phyloP scores from a whole-genome alignment of 2,329 filamentous ascomycete genomes.

The Chrysoporthe austroafricana region DNA sequence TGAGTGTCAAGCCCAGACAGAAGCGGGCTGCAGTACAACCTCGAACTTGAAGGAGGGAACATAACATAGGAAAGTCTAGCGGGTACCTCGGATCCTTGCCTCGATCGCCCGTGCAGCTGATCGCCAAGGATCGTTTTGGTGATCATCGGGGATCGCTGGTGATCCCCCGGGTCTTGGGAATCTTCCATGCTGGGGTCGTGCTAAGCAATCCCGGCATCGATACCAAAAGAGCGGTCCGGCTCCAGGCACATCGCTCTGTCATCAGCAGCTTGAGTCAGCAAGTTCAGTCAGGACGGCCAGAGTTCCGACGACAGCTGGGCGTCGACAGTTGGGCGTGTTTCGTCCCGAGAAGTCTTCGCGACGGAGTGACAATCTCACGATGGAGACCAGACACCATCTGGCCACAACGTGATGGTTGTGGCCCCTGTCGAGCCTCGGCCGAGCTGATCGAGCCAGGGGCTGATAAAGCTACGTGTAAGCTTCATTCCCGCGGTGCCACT shows the following conservation, averaged over 20 bases:
- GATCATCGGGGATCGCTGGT: constrained; percentile 11
- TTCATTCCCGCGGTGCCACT: background rate
- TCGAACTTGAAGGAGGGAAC: background rate
- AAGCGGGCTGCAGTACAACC: background rate
- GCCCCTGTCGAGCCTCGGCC: background rate
- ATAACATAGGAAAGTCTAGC: background rate
- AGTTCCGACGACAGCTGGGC: constrained; percentile 8
- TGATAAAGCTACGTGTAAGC: background rate
- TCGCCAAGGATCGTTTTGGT: constrained; percentile 14
- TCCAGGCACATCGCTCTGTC: background rate
- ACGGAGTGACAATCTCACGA: background rate
- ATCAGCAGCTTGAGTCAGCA: background rate
- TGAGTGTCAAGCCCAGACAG: background rate
- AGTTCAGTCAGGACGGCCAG: background rate
- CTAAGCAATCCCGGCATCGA: background rate
- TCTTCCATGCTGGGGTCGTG: background rate
- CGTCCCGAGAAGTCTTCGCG: background rate
- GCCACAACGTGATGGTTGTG: background rate
- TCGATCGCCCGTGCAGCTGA: constrained; percentile 6
- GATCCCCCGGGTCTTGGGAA: constrained; percentile 15
- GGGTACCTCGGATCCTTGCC: background rate
- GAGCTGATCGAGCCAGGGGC: background rate
- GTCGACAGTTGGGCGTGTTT: background rate
- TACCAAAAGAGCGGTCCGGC: background rate
- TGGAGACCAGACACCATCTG: background rate